These are phyloP conservation scores for Paralagenidium karlingii DNA, from an alignment of 352 stramenopile genomes.

Conservation along the genomic window DNA sequence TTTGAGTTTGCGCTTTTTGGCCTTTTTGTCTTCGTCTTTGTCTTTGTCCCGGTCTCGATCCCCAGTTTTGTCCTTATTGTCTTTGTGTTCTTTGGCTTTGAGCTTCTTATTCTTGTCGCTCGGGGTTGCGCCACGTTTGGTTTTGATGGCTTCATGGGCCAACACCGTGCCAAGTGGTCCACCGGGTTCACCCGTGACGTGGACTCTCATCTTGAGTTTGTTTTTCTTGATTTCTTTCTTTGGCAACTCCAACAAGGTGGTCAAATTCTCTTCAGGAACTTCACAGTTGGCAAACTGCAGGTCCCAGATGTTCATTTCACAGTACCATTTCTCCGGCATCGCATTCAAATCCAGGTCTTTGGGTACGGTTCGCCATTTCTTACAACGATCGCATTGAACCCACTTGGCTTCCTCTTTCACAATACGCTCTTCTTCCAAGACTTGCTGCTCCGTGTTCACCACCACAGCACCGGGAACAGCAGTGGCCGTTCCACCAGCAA, in stretches of 20 bases:
- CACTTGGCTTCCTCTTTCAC: conserved; percentile 74
- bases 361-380: conserved; percentile 92
- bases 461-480: no score
- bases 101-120: background rate
- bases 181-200: conserved; percentile 3
- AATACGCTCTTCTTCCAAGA: conserved; percentile 10
- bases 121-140: background rate
- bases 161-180: conserved; percentile 13
- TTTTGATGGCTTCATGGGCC: conserved; percentile 8
- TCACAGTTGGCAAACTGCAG: conserved; percentile 69
- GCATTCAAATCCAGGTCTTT: conserved; percentile 75
- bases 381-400: conserved; percentile 94
- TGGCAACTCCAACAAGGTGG: background rate
- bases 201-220: conserved; percentile 12
- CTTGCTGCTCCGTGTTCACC: no score
- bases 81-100: background rate
- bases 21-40: no score
- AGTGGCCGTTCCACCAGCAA: no score
- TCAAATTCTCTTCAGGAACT: conserved; percentile 84
- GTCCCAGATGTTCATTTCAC: conserved; percentile 92
- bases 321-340: conserved; percentile 94
- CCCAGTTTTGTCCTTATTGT: conserved; percentile 21
- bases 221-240: conserved; percentile 16
- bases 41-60: no score
- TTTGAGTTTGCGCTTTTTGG: conserved; percentile 70